Evolutionary conservation across 345 rosid species (phyloP).

Genomic region (Camelina neglecta): DNA sequence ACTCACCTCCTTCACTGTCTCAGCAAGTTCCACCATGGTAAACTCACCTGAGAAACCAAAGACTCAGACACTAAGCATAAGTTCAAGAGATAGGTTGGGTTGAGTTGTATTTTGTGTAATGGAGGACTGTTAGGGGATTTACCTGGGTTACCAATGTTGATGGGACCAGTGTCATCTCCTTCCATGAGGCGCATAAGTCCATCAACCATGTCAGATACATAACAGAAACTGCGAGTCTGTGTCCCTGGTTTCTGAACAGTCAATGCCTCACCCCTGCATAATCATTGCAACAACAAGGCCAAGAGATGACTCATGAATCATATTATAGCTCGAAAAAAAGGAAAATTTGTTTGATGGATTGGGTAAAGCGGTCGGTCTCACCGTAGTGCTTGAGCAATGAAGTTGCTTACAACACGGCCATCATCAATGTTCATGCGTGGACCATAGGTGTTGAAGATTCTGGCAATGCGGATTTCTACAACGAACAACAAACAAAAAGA

Average conservation of each 20-base stretch:
- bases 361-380: conserved; percentile 29
- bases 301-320: neutral
- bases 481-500: conserved; percentile 7
- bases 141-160: conserved; percentile 99
- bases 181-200: conserved; percentile 97
- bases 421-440: conserved; percentile 99
- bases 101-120: neutral
- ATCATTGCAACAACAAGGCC: conserved; percentile 7
- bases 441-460: conserved; percentile 98
- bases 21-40: conserved; percentile 89
- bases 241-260: conserved; percentile 97
- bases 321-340: neutral
- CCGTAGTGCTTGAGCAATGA: conserved; percentile 99
- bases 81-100: neutral
- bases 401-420: conserved; percentile 99
- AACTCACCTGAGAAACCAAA: conserved; percentile 65
- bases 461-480: conserved; percentile 93
- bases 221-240: conserved; percentile 98
- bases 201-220: conserved; percentile 96
- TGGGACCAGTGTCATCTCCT: conserved; percentile 93
- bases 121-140: neutral
- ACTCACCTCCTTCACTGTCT: conserved; percentile 91
- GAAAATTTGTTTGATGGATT: neutral
- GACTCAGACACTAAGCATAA: neutral
- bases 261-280: conserved; percentile 75